Conservation (phyloP, 2,329 filamentous ascomycete species). For the Epichloe scottii region DNA sequence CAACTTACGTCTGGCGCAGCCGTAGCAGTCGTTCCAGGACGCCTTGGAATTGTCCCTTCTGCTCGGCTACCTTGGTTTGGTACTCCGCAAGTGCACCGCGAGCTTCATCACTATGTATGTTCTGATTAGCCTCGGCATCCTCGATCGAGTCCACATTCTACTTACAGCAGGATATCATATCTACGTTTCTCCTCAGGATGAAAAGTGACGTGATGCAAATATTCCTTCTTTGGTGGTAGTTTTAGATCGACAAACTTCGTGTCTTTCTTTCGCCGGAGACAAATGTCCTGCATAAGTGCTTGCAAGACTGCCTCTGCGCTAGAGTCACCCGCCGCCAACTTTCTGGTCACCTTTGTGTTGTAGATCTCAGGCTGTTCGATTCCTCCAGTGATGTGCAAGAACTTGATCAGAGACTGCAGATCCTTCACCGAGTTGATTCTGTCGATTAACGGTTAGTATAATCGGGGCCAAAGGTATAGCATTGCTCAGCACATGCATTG, state of each 20-base stretch:
- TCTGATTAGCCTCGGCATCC: slow-evolving; percentile 11
- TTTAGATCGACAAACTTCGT: slow-evolving; percentile 80
- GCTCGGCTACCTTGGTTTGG: slow-evolving; percentile 30
- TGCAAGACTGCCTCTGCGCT: slow-evolving; percentile 55
- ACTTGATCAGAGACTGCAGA: slow-evolving; percentile 67
- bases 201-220: slow-evolving; percentile 63
- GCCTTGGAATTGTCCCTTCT: slow-evolving; percentile 52
- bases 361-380: slow-evolving; percentile 64
- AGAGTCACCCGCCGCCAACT: slow-evolving; percentile 44
- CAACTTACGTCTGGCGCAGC: slow-evolving; percentile 55
- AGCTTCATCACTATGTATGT: slow-evolving; percentile 50
- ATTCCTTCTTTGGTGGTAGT: slow-evolving; percentile 65
- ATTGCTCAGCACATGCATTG: slow-evolving; percentile 42
- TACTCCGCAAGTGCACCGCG: slow-evolving; percentile 55
- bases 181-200: slow-evolving; percentile 60
- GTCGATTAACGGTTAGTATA: slow-evolving; percentile 13
- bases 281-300: slow-evolving; percentile 67
- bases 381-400: slow-evolving; percentile 63
- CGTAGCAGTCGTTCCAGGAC: slow-evolving; percentile 73
- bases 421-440: slow-evolving; percentile 70
- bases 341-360: slow-evolving; percentile 48
- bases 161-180: slow-evolving; percentile 61
- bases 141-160: slow-evolving; percentile 7
- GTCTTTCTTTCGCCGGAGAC: slow-evolving; percentile 70
- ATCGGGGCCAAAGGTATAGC: neutral